Conservation (phyloP, 257 asterid genomes). For the Lantana camara region DNA sequence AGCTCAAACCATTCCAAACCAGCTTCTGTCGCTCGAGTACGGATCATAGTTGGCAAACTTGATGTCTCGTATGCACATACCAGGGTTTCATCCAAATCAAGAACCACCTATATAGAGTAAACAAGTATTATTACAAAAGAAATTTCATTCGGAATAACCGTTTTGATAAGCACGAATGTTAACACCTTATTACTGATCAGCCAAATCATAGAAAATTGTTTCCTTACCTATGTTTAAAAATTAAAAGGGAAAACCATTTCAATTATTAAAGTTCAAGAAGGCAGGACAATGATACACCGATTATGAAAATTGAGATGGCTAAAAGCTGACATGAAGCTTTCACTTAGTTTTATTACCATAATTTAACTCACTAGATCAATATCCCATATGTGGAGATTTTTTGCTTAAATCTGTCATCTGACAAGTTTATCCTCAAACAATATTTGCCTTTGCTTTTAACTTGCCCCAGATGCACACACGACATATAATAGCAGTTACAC, state of each 20-base stretch:
- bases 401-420: too few species aligned
- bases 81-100: conserved; percentile 92
- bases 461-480: too few species aligned
- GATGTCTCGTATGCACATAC: conserved; percentile 92
- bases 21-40: conserved; percentile 85
- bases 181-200: background rate
- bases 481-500: too few species aligned
- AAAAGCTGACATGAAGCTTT: background rate
- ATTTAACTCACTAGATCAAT: too few species aligned
- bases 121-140: background rate
- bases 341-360: too few species aligned
- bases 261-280: background rate
- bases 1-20: conserved; percentile 88
- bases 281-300: background rate
- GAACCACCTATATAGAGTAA: conserved; percentile 71
- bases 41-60: conserved; percentile 64
- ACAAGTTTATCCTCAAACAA: too few species aligned
- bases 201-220: background rate
- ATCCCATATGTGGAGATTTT: too few species aligned
- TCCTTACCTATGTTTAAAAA: conserved; percentile 7
- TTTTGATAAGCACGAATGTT: background rate
- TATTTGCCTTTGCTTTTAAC: too few species aligned
- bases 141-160: conserved; percentile 8
- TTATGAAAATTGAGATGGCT: background rate
- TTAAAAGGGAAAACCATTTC: background rate